Conservation (phyloP, 2,329 filamentous ascomycete genomes). For the Ascochyta fabae region DNA sequence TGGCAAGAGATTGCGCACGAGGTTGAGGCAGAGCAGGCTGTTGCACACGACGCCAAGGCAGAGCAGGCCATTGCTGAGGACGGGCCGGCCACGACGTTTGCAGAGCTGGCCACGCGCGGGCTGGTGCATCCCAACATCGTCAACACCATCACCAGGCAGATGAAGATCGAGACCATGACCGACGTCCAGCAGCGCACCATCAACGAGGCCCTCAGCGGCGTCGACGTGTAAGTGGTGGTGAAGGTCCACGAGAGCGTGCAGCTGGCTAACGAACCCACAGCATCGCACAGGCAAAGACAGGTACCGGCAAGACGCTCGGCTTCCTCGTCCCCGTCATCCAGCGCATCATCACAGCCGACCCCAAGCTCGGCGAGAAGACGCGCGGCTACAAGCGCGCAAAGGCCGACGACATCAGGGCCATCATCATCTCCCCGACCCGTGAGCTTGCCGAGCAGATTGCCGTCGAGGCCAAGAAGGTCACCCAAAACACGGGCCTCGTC, state of each 20-base stretch:
- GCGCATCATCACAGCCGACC: conserved; percentile 71
- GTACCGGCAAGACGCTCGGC: conserved; percentile 94
- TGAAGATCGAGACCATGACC: conserved; percentile 87
- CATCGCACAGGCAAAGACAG: conserved; percentile 92
- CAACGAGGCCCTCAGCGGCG: conserved; percentile 76
- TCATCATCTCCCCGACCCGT: conserved; percentile 68
- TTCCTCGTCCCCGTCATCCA: conserved; percentile 89
- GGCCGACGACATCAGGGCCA: conserved; percentile 62
- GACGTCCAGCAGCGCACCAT: conserved; percentile 89
- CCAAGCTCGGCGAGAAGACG: conserved; percentile 61
- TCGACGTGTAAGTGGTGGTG: conserved; percentile 71
- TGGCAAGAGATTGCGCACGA: conserved; percentile 45
- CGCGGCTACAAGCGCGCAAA: conserved; percentile 50
- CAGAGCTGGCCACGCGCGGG: conserved; percentile 51
- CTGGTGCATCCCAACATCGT: conserved; percentile 71
- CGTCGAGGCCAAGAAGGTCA: conserved; percentile 74
- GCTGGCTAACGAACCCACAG: conserved; percentile 29
- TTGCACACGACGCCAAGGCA: conserved; percentile 28
- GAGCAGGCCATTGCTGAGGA: conserved; percentile 25
- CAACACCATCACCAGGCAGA: conserved; percentile 69
- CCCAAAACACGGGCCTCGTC: conserved; percentile 68
- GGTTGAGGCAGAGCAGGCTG: conserved; percentile 26
- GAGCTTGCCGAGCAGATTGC: conserved; percentile 71
- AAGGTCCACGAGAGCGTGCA: neutral
- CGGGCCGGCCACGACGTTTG: conserved; percentile 51